Conservation (phyloP, 192 early-diverging fungal species). For the Rhizophagus clarus region DNA sequence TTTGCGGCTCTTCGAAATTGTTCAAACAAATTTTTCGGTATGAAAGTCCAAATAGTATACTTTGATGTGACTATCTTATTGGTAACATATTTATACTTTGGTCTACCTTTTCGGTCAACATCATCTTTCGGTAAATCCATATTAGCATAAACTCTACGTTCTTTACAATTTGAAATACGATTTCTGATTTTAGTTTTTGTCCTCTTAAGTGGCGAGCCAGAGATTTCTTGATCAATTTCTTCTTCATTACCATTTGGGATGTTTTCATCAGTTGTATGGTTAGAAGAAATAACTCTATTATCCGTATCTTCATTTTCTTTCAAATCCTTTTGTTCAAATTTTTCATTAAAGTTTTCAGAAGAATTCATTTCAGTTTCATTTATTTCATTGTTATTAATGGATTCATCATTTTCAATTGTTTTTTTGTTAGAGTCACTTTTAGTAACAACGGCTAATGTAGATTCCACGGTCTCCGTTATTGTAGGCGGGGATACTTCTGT, state of each 20-base stretch:
- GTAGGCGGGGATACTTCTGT: neutral
- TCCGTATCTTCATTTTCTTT: too few species aligned
- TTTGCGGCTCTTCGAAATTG: conserved; percentile 86
- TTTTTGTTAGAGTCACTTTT: neutral
- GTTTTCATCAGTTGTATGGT: neutral
- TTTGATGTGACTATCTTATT: conserved; percentile 92
- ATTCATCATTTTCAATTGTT: neutral
- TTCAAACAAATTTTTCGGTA: conserved; percentile 90
- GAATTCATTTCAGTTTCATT: neutral
- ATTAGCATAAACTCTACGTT: conserved; percentile 67
- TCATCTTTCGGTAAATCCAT: conserved; percentile 56
- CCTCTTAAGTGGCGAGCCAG: conserved; percentile 32
- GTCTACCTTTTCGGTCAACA: conserved; percentile 53
- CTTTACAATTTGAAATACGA: conserved; percentile 46
- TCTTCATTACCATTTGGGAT: neutral
- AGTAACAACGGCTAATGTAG: neutral
- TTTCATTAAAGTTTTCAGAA: neutral
- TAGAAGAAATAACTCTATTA: neutral
- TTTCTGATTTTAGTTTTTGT: conserved; percentile 51
- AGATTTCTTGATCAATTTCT: neutral
- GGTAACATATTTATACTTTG: conserved; percentile 59
- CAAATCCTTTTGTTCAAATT: neutral
- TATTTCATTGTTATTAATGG: neutral
- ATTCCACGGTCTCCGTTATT: neutral
- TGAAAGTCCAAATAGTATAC: conserved; percentile 82